phyloP scores from a whole-genome alignment of 2,329 filamentous ascomycete genomes.

The Furcasterigmium sp. region DNA sequence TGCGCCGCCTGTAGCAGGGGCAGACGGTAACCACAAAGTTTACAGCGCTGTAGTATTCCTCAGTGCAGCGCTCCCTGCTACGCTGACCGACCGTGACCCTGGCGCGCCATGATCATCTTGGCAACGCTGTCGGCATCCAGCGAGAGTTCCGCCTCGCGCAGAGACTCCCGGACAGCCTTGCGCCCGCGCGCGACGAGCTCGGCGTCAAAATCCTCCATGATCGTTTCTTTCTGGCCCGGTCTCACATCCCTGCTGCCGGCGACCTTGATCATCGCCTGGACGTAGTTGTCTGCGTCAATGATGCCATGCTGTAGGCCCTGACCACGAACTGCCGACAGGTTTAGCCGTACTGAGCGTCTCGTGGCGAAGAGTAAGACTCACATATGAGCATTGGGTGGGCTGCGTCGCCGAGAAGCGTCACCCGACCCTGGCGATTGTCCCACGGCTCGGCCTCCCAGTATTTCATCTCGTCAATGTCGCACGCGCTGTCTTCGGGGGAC shows the following conservation, averaged over 20 bases:
- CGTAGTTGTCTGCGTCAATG: constrained; percentile 30
- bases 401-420: constrained; percentile 33
- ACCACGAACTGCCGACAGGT: constrained; percentile 26
- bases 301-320: constrained; percentile 40
- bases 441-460: constrained; percentile 27
- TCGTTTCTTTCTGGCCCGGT: constrained; percentile 4
- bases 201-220: constrained; percentile 21
- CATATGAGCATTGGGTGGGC: constrained; percentile 39
- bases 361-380: too few relatives aligned
- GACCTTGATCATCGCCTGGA: constrained; percentile 22
- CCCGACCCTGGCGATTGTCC: constrained; percentile 22
- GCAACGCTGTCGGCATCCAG: constrained; percentile 20
- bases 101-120: constrained; percentile 26
- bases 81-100: constrained; percentile 18
- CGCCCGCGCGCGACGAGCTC: constrained; percentile 26
- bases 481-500: constrained; percentile 21
- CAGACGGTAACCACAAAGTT: too few relatives aligned
- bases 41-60: too few relatives aligned
- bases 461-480: constrained; percentile 28
- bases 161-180: constrained; percentile 25
- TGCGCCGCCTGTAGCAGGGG: too few relatives aligned
- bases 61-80: too few relatives aligned
- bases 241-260: constrained; percentile 8
- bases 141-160: constrained; percentile 24
- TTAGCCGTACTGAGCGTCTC: too few relatives aligned